Percentiles rank a stretch among this genome's conserved stretches.
Conservation (phyloP, 495 filamentous ascomycete species). For the Viridothelium virens region DNA sequence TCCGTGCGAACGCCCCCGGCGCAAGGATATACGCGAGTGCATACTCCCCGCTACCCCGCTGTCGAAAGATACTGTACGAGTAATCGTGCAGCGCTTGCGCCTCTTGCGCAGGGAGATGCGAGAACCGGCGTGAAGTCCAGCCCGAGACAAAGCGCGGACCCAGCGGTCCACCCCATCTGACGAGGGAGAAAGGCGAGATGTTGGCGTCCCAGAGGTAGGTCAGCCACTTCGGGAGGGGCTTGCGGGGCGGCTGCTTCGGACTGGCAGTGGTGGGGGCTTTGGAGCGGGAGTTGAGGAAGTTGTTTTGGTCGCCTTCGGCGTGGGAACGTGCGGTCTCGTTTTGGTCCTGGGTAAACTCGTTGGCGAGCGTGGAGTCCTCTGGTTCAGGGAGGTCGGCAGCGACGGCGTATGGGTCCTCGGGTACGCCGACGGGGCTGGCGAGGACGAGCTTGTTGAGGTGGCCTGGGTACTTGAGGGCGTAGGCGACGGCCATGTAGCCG, state of each 20-base stretch:
- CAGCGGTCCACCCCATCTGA: constrained; percentile 84
- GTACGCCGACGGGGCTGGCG: constrained; percentile 87
- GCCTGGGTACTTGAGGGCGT: constrained; percentile 92
- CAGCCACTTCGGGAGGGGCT: constrained; percentile 73
- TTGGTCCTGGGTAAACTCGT: constrained; percentile 72
- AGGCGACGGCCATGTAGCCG: constrained; percentile 88
- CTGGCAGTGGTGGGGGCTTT: constrained; percentile 31
- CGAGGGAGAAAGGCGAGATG: constrained; percentile 84
- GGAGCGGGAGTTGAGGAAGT: constrained; percentile 47
- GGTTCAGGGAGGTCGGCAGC: constrained; percentile 73
- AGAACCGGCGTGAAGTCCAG: constrained; percentile 89
- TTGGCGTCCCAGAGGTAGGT: constrained; percentile 95
- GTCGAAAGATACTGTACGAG: constrained; percentile 87
- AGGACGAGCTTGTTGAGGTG: constrained; percentile 91
- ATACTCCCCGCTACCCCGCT: constrained; percentile 90
- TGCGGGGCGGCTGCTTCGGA: constrained; percentile 39
- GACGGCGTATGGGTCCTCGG: constrained; percentile 88
- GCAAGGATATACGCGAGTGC: constrained; percentile 87
- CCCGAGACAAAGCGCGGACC: constrained; percentile 88
- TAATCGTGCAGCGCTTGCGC: constrained; percentile 82
- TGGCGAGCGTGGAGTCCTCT: constrained; percentile 55
- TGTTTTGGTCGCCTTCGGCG: constrained; percentile 49
- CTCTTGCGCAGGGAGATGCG: constrained; percentile 74
- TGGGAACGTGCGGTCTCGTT: constrained; percentile 26
- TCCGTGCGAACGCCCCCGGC: constrained; percentile 84